Base-by-base conservation (phyloP, 2,329 filamentous ascomycete genomes). In the Xylaria sp. region DNA sequence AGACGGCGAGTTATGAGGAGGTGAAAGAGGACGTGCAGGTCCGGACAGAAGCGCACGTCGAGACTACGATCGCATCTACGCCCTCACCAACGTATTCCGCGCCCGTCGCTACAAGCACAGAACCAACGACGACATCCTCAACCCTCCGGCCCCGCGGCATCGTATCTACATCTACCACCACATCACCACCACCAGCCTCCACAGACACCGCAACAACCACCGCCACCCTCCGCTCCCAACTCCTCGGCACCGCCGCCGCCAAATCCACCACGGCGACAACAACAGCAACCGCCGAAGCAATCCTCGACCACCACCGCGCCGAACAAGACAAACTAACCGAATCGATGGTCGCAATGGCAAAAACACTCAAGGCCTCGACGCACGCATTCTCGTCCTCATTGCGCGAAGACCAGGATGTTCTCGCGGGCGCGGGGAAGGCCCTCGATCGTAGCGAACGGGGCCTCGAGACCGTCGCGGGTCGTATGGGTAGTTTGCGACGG, bases 291-390 rank as follows among this genome's bases (percentile, higher is more conserved):
- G 80, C 84, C 0, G 91, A 96, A 76, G 81, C 86, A 0, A 81
- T 92, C 37, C 83, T 96, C 49, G 85, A 90, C 67, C 83, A 89
- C 69, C 85, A 96, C 70, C 88, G 90, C 56, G 79, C 79, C 57
- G 91, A 96, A 76, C 92, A 97, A 74, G 91, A 96, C 73, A 79
- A 82, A 39, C 81, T 97, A 2, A 93, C 92, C 0, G 81, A 83
- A 44, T 92, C 90, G 6, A 86, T 97, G n/a, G 80, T 96, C 19
- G 78, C 83, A 50, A 89, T 97, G 76, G 92, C 93, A 0, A 78
- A 83, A 19, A 83, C 89, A 53, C 82, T 97, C 46, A 96, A 95
- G 72, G 76, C 83, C 52, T 90, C 87, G 44, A 90, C 91, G 3
- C 77, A 88, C 57, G 80, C 83, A 2, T 94, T 96, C 75, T 82